phyloP scores from a whole-genome alignment of 179 eudicot genomes.

The Drosera spatulata region DNA sequence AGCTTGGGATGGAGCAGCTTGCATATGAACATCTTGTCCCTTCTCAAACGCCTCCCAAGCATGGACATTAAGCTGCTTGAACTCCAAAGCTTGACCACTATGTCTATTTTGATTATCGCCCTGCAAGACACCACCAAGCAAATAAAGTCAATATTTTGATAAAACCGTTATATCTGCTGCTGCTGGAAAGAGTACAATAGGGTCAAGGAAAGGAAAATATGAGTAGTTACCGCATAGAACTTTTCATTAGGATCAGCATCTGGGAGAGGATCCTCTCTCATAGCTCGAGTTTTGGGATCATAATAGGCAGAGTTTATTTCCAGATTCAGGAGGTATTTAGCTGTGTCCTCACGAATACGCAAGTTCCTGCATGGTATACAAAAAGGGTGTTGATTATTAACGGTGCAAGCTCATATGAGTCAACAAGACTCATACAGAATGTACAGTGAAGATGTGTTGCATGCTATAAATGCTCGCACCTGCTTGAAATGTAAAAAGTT shows the following conservation, averaged over 20 bases:
- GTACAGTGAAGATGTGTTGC: too few relatives aligned
- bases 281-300: slow-evolving; percentile 87
- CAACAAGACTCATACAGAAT: too few relatives aligned
- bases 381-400: background rate
- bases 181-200: background rate
- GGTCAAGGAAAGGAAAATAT: background rate
- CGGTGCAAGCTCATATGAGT: too few relatives aligned
- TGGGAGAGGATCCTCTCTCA: slow-evolving; percentile 98
- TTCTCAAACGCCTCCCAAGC: slow-evolving; percentile 93
- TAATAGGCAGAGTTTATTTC: slow-evolving; percentile 79
- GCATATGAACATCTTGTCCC: slow-evolving; percentile 92
- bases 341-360: slow-evolving; percentile 90
- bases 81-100: slow-evolving; percentile 92
- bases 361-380: slow-evolving; percentile 35
- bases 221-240: slow-evolving; percentile 62
- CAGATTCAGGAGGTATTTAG: slow-evolving; percentile 83
- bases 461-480: background rate
- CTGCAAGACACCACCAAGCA: slow-evolving; percentile 15
- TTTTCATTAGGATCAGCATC: slow-evolving; percentile 91
- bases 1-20: slow-evolving; percentile 98
- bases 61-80: slow-evolving; percentile 76
- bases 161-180: background rate
- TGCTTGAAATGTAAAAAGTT: background rate
- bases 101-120: slow-evolving; percentile 82
- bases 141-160: background rate